Base-by-base conservation (phyloP, 192 early-diverging fungal species). In the Linderina pennispora region DNA sequence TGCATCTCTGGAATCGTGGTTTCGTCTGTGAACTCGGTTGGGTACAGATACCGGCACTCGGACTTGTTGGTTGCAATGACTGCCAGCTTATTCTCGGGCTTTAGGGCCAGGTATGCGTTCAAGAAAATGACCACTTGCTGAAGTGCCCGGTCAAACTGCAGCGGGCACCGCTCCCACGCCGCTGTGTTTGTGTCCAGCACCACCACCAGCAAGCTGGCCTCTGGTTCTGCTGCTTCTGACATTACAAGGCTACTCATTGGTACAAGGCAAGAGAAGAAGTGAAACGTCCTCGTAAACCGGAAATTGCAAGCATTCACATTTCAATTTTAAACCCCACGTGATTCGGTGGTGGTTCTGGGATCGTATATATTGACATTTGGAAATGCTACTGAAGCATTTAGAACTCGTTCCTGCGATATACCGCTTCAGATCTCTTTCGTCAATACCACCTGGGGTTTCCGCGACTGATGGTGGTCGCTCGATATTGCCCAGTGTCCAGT, bases 21-120 rank as follows among this genome's bases (percentile, higher is more conserved):
- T 3, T 26, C 24, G 33, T 40, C 43, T 6, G 35, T 14, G 10
- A 34, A 40, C 15, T 60, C 58, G 0, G 36, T 19, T 9, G 76
- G 66, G 34, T 67, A 78, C 13, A 78, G 48, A 28, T 34, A 72
- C 8, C 50, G 43, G 46, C 72, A 62, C 9, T 45, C 51, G 19
- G 32, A 35, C 36, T 54, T 48, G 36, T 28, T 65, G 23, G 60
- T 41, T 0, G 88, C 92, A 13, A 98, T 80, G 1, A 93, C 82
- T 0, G 84, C 89, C n/a, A 98, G 68, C 42, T 78, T 70, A 55
- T 92, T 96, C 45, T 94, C 88, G 36, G 89, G 84, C 26, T 88
- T 85, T 16, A 92, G 77, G 11, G 90, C 88, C 46, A 98, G 62
- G 62, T 92, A 91, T 6, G 92, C 95, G 62, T 98, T 96, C 40